Base-by-base conservation (phyloP, 768 basidiomycete species). In the Clitopilus passeckerianus region DNA sequence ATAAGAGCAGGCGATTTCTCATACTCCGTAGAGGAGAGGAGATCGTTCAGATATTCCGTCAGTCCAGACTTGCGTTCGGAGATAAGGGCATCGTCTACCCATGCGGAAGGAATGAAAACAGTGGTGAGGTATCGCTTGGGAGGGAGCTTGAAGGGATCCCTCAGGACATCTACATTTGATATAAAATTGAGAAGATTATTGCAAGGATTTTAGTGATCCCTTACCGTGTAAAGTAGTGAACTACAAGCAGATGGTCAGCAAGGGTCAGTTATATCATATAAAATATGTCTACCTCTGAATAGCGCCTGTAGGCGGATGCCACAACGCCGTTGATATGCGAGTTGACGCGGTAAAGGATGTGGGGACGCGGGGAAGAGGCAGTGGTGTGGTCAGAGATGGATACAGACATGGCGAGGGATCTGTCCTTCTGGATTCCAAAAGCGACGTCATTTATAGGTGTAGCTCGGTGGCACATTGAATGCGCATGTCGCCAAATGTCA, bases 31-130 rank as follows among this genome's bases (percentile, higher is more conserved):
- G 70, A 73, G 6, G 67, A 64, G 14, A 80, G 61, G 30, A 83
- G 67, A 54, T 70, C 68, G 34, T 68, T 67, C 33, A 84, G 69
- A 61, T 83, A 83, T 14, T 71, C 65, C 15, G 73, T 68, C 2
- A 84, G 66, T 4, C 81, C 81, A 6, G 68, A 67, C 67, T 82
- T 85, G 61, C 83, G 78, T 65, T 82, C 81, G 0, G 74, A 67
- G 56, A 85, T 81, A 35, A 84, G 77, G 10, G 72, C 59, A 61
- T 84, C 80, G 64, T 83, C 79, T 15, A 79, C 71, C 82, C 84
- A 84, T 1, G 80, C 79, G 1, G 77, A 78, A 0, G 82, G 81
- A 18, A 82, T 58, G 63, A 84, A 80, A 1, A 73, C 74, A 8
- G 78, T 81, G n/a, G 70, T 67, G 6, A 84, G 67, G 20, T 78